phyloP scores from a whole-genome alignment of 2,329 filamentous ascomycete species.

The Bertia moriformis region DNA sequence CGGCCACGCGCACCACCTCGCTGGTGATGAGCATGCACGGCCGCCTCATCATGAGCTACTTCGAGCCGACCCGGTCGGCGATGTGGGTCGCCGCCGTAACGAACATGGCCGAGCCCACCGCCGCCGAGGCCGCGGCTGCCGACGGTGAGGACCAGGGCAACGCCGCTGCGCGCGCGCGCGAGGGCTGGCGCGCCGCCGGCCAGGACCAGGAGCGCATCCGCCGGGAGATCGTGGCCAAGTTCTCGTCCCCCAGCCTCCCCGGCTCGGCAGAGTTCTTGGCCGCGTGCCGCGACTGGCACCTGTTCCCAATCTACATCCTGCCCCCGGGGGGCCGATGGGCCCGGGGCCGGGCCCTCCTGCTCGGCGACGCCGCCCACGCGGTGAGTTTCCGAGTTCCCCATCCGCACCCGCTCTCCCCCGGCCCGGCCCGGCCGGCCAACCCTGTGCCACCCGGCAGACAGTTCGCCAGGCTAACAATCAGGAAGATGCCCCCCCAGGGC shows the following conservation, averaged over 20 bases:
- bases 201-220: constrained; percentile 8
- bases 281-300: constrained; percentile 10
- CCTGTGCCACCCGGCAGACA: no score
- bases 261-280: constrained; percentile 8
- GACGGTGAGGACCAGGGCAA: no score
- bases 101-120: constrained; percentile 6
- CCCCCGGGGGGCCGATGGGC: constrained; percentile 5
- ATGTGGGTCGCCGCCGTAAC: constrained; percentile 9
- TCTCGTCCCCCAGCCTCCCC: constrained; percentile 5
- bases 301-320: constrained; percentile 6
- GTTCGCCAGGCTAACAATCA: no score
- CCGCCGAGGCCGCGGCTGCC: no score
- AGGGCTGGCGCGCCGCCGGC: constrained; percentile 9
- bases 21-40: constrained; percentile 8
- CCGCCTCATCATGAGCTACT: constrained; percentile 8
- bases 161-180: no score
- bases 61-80: constrained; percentile 5
- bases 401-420: no score
- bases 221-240: constrained; percentile 5
- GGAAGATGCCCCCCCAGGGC: constrained; percentile 31
- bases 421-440: no score
- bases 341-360: constrained; percentile 3
- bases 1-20: constrained; percentile 8
- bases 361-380: constrained; percentile 7
- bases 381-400: constrained; percentile 4